Base-by-base conservation (phyloP, 495 filamentous ascomycete genomes). In the Alectoria sarmentosa region DNA sequence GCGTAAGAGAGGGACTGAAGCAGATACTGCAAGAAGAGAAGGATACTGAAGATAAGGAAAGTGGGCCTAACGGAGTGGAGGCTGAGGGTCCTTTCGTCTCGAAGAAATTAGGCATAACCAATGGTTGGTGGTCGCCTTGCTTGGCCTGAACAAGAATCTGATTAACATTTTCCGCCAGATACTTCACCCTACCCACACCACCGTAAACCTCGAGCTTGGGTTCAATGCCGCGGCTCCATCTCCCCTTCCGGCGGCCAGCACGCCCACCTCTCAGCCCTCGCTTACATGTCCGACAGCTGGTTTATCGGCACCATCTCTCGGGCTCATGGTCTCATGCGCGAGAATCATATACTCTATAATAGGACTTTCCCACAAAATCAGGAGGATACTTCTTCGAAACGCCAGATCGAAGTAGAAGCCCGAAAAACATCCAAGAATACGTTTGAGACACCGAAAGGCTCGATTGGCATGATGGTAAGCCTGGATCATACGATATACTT, bases 401-500 rank as follows among this genome's bases (percentile, higher is more conserved):
- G 17, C 32, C 32, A 41, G 41, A 52, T 9, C 14, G 30, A 19
- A 52, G 8, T 15, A 19, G 34, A 52, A 26, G 14, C 13, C 21
- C 21, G 9, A 39, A 26, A 54, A 30, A 38, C 1, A 4, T 63
- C 65, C 23, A 59, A 63, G 60, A 66, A 66, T 48, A 62, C 59
- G 10, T 63, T 28, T 1, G 41, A 52, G 15, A 60, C 56, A 55
- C 57, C 68, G 4, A 72, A 76, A 49, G 81, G 82, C 15, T 73
- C 79, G 71, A 77, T 98, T 21, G 90, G 94, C 14, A 98, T 98
- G 92, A 93, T 97, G 89, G 91, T 98, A 63, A 91, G 87, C 62
- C 76, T 98, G 28, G 94, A 98, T 74, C 91, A 94, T 76, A 88
- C 86, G 4, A 96, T 98, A 54, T 96, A 95, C 74, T 98, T 98